Evolutionary conservation across 768 basidiomycete species (phyloP).

Genomic region (Mycena sanguinolenta): DNA sequence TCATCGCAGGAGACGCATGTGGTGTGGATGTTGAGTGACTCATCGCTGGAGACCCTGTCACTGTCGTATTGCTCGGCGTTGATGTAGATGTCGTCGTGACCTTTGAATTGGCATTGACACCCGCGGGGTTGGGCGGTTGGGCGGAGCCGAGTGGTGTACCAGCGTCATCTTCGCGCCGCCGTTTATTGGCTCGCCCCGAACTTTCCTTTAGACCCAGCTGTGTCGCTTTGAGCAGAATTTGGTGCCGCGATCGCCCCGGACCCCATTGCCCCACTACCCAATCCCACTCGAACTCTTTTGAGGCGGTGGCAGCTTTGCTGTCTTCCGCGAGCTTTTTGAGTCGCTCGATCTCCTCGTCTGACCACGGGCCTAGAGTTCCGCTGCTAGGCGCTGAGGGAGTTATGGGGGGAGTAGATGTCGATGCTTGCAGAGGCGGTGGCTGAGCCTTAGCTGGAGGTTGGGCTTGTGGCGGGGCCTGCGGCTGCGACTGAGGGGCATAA

Average conservation of each 20-base stretch:
- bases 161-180: conserved; percentile 62
- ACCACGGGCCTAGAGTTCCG: conserved; percentile 81
- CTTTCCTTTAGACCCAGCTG: conserved; percentile 84
- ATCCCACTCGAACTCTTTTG: conserved; percentile 85
- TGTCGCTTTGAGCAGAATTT: conserved; percentile 87
- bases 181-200: conserved; percentile 71
- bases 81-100: conserved; percentile 34
- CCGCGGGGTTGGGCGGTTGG: conserved; percentile 48
- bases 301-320: conserved; percentile 60
- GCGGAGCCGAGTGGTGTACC: conserved; percentile 50
- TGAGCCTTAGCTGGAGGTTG: conserved; percentile 34
- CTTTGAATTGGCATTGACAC: conserved; percentile 44
- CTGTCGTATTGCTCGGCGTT: conserved; percentile 41
- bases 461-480: conserved; percentile 27
- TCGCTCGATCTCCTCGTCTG: conserved; percentile 80
- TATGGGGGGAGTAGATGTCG: conserved; percentile 39
- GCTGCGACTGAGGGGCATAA: conserved; percentile 37
- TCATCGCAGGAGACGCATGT: conserved; percentile 65
- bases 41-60: conserved; percentile 52
- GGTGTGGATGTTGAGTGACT: conserved; percentile 60
- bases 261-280: conserved; percentile 83
- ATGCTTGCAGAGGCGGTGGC: conserved; percentile 41
- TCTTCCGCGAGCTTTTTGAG: conserved; percentile 79
- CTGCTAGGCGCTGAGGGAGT: conserved; percentile 47
- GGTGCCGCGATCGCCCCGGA: conserved; percentile 79